Base-by-base conservation (phyloP, 108 stramenopile genomes). In the Skeletonema grethae region DNA sequence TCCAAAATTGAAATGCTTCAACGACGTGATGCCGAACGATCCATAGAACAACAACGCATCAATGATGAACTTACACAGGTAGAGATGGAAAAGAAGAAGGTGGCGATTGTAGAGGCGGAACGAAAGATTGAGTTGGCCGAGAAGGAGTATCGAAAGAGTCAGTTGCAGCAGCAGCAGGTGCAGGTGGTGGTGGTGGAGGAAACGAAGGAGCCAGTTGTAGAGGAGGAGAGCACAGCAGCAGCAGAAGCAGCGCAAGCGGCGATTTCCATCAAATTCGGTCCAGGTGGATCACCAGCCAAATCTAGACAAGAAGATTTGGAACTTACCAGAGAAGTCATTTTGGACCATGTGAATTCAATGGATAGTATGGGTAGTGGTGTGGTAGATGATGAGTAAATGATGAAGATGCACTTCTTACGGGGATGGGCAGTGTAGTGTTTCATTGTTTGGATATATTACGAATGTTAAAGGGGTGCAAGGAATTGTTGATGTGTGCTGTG, bases 1-100 rank as follows among this genome's bases (percentile, higher is more conserved):
- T 53, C 50, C 50, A 53, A 53, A 53, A 53, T 53, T 53, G 50
- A 53, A 53, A 8, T 53, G 8, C 50, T 53, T 5, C 50, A 53
- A 53, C 50, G 50, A n/a, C 50, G 22, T 22, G 8, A 20, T 8
- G n/a, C 18, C 2, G 50, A 53, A 53, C 50, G 20, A 2, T 8
- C 20, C 18, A 20, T 24, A 8, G 6, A 53, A 53, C 50, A 53
- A 53, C 50, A 22, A 22, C 46, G 46, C 18, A n/a, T n/a, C 16
- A 46, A 18, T 46, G 22, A 18, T 7, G 50, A 53, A 53, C 6
- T 24, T 2, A 3, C 16, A 22, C 20, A 22, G 8, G 20, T 22
- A 0, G 4, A 22, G 22, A 22, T n/a, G 16, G 7, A 53, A 7
- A 5, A 53, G 22, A 9, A 18, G 22, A 22, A 18, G 16, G 16